Conservation (phyloP, 2,329 filamentous ascomycete genomes). For the Colletotrichum caudatum region DNA sequence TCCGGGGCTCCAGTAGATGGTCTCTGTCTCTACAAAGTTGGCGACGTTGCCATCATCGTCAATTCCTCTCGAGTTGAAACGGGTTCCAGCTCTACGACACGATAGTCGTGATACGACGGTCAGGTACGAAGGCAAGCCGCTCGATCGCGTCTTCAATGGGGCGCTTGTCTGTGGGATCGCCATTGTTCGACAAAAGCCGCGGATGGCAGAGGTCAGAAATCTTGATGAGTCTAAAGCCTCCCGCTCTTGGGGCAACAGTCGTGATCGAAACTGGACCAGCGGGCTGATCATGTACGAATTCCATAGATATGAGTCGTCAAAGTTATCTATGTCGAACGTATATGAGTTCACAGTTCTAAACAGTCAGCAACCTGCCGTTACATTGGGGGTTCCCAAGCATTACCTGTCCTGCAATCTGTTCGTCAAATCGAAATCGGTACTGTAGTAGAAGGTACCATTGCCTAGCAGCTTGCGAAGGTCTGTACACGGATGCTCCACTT, state of each 20-base stretch:
- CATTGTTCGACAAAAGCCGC: constrained; percentile 90
- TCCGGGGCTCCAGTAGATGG: constrained; percentile 86
- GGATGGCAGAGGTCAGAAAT: constrained; percentile 92
- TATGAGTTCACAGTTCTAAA: constrained; percentile 77
- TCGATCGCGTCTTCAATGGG: constrained; percentile 73
- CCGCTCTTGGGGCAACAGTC: constrained; percentile 80
- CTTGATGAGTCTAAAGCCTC: constrained; percentile 85
- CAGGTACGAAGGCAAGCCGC: constrained; percentile 83
- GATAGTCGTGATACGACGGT: constrained; percentile 94
- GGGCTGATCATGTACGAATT: constrained; percentile 99
- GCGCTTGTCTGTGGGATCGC: constrained; percentile 83
- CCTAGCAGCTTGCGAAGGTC: constrained; percentile 92
- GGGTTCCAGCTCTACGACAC: constrained; percentile 89
- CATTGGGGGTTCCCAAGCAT: constrained; percentile 35
- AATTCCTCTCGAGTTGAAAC: constrained; percentile 97
- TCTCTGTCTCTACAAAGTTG: constrained; percentile 99
- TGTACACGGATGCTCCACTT: constrained; percentile 88
- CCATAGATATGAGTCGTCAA: constrained; percentile 95
- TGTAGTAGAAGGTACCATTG: constrained; percentile 97
- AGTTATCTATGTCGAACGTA: constrained; percentile 89
- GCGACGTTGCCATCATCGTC: constrained; percentile 98
- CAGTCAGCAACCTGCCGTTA: constrained; percentile 41
- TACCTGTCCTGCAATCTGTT: constrained; percentile 91
- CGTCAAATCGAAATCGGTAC: constrained; percentile 96
- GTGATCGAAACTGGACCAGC: constrained; percentile 87